A percentile compares a stretch with the other conserved stretches of the same genome.
Conservation (phyloP, 768 basidiomycete species). For the Rhodotorula sphaerocarpa region DNA sequence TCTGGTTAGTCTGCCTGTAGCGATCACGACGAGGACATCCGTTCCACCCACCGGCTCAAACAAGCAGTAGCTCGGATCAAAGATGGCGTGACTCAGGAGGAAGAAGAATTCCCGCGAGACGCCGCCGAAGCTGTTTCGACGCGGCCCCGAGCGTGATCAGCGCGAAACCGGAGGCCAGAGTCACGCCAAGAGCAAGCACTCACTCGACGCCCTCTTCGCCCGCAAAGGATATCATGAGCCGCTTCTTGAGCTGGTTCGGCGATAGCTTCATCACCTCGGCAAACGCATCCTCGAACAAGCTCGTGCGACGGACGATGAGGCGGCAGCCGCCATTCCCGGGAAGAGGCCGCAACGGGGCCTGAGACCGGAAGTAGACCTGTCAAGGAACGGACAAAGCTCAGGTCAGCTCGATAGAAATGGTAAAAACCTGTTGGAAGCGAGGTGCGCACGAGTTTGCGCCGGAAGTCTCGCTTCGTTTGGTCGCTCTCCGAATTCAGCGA, state of each 20-base stretch:
- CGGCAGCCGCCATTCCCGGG: conserved; percentile 79
- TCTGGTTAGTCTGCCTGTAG: no score
- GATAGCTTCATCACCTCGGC: conserved; percentile 98
- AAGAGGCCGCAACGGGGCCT: conserved; percentile 91
- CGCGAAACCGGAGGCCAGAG: no score
- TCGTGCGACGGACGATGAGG: conserved; percentile 91
- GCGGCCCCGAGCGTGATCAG: no score
- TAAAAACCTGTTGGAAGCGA: no score
- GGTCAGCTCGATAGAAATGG: no score
- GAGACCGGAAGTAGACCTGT: conserved; percentile 89
- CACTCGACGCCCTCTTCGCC: conserved; percentile 98
- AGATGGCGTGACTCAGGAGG: conserved; percentile 98
- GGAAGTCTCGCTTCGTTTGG: conserved; percentile 99
- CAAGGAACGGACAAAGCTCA: no score
- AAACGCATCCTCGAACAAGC: conserved; percentile 98
- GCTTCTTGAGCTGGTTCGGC: conserved; percentile 91
- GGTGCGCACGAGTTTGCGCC: conserved; percentile 65
- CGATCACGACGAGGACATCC: background rate
- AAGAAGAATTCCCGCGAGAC: conserved; percentile 99
- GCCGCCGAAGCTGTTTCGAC: conserved; percentile 97
- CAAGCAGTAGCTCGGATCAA: conserved; percentile 44
- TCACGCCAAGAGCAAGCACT: no score
- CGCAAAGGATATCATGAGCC: conserved; percentile 79
- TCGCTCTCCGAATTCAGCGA: conserved; percentile 91
- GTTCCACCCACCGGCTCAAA: conserved; percentile 25